Evolutionary conservation across 2,329 filamentous ascomycete species (phyloP).

Genomic region (Colletotrichum sp.): DNA sequence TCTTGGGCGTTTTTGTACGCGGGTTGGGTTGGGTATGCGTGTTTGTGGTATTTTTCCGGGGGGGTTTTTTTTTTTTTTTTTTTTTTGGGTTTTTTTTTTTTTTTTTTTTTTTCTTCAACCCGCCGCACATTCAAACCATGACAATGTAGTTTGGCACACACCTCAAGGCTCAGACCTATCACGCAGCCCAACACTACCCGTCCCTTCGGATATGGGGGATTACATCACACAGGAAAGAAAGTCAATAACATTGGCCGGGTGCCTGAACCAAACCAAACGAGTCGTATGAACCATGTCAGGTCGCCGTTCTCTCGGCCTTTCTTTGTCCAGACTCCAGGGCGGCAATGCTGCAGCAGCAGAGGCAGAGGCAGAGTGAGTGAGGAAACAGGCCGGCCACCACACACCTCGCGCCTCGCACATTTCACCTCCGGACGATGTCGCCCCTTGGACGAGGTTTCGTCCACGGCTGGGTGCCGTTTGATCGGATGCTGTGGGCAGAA

Average conservation of each 20-base stretch:
- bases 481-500: slow-evolving; percentile 5
- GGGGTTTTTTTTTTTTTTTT: no score
- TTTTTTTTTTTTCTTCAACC: neutral
- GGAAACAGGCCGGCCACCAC: neutral
- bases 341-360: neutral
- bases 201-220: neutral
- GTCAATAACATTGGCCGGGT: neutral
- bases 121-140: neutral
- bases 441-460: neutral
- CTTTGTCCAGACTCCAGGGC: neutral
- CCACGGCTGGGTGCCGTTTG: neutral
- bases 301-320: neutral
- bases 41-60: no score
- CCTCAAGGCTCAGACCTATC: neutral
- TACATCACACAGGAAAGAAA: neutral
- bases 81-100: no score
- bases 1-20: no score
- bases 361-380: neutral
- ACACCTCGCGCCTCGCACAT: neutral
- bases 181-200: neutral
- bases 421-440: neutral
- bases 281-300: neutral
- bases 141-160: neutral
- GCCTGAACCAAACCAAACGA: neutral
- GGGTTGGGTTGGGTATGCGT: no score